Percentiles rank a stretch among this genome's conserved stretches.
These are phyloP conservation scores for Fraxinus pennsylvanica DNA, from an alignment of 257 asterid genomes.

Conservation along the genomic window DNA sequence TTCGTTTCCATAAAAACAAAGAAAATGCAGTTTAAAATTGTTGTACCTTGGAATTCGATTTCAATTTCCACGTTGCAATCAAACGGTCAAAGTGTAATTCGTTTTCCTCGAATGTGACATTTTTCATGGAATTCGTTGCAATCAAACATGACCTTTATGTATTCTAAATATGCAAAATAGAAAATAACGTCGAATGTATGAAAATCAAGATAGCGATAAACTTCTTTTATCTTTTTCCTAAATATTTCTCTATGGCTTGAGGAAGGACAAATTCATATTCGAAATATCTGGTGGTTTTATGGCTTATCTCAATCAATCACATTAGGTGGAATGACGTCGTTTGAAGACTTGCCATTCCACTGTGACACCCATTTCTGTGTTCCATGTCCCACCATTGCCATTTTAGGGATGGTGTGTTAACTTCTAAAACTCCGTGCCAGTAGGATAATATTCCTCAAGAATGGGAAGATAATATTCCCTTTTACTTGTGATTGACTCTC, in stretches of 20 bases:
- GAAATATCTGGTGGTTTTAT: not conserved
- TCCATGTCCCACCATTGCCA: not conserved
- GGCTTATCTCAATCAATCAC: constrained; percentile 17
- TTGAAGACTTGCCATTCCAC: not conserved
- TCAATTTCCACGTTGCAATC: too few relatives aligned
- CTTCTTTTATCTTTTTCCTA: not conserved
- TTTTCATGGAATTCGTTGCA: too few relatives aligned
- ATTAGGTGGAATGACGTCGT: not conserved
- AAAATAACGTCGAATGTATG: not conserved
- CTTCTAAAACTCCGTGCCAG: not conserved
- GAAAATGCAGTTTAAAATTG: too few relatives aligned
- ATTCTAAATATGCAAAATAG: not conserved
- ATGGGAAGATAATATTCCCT: not conserved
- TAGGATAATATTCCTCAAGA: not conserved
- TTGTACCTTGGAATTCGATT: too few relatives aligned
- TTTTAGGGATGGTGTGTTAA: not conserved
- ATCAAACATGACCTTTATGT: too few relatives aligned
- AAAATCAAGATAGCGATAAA: too few relatives aligned
- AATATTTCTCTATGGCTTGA: not conserved
- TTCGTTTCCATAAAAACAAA: too few relatives aligned
- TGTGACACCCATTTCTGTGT: not conserved
- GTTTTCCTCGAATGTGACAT: too few relatives aligned
- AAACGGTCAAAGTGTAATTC: too few relatives aligned
- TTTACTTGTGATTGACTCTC: not conserved
- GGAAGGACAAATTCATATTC: constrained; percentile 1